These are phyloP conservation scores for Suillus hirtellus DNA, from an alignment of 768 basidiomycete genomes.

Conservation along the genomic window DNA sequence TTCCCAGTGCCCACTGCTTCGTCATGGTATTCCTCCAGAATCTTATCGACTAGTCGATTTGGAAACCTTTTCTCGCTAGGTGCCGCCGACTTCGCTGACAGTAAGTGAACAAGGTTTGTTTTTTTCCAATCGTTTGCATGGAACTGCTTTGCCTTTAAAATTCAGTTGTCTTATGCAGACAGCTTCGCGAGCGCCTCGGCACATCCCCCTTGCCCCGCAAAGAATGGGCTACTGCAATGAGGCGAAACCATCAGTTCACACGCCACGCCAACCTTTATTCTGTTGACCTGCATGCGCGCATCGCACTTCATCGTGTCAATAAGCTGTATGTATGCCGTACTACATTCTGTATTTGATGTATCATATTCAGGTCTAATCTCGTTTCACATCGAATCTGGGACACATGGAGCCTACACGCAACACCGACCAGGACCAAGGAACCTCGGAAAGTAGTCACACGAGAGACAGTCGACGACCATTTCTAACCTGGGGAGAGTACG, in stretches of 20 bases:
- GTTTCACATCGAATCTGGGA: not conserved
- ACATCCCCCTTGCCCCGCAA: not conserved
- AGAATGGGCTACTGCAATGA: not conserved
- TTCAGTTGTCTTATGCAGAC: not conserved
- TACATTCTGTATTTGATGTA: not conserved
- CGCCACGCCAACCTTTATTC: slow-evolving; percentile 1
- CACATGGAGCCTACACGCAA: not conserved
- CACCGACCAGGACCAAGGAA: not conserved
- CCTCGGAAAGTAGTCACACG: not conserved
- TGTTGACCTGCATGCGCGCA: not conserved
- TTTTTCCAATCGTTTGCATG: slow-evolving; percentile 12
- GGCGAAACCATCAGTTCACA: slow-evolving; percentile 3
- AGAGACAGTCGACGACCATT: not conserved
- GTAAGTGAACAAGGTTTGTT: slow-evolving; percentile 13
- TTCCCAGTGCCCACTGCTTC: slow-evolving; percentile 11
- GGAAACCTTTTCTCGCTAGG: not conserved
- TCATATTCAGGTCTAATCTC: not conserved
- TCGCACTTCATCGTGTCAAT: not conserved
- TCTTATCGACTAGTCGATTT: slow-evolving; percentile 9
- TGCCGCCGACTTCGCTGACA: slow-evolving; percentile 5
- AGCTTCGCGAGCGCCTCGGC: not conserved
- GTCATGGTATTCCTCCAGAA: not conserved
- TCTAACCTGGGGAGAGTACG: not conserved
- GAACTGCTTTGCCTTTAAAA: not conserved
- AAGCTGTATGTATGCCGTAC: not conserved